These are phyloP conservation scores for Pseudogymnoascus sp. DNA, from an alignment of 2,329 filamentous ascomycete genomes.

Conservation along the genomic window DNA sequence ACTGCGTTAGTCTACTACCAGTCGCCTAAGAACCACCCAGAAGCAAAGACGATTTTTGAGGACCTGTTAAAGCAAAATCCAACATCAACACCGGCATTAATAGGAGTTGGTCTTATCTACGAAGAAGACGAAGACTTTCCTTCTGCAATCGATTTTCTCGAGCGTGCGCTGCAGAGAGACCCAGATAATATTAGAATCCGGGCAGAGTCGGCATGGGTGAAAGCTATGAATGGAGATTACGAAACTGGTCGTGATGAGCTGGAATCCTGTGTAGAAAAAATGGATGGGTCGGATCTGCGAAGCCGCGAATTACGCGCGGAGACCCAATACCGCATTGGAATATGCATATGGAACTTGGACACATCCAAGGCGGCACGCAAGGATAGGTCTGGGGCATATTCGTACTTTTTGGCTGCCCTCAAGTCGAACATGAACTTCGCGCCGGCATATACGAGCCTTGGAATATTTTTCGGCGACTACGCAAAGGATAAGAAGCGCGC, in stretches of 20 bases:
- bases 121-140: constrained; percentile 88
- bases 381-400: constrained; percentile 73
- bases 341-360: constrained; percentile 80
- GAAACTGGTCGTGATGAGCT: constrained; percentile 59
- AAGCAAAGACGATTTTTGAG: constrained; percentile 82
- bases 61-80: constrained; percentile 68
- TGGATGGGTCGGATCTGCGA: constrained; percentile 53
- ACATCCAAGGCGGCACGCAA: constrained; percentile 66
- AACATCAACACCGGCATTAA: constrained; percentile 69
- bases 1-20: constrained; percentile 89
- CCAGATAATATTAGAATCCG: constrained; percentile 67
- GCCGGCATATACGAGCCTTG: constrained; percentile 83
- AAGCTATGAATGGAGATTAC: constrained; percentile 73
- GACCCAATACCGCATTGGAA: constrained; percentile 77
- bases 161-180: constrained; percentile 66
- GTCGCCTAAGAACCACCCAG: constrained; percentile 77
- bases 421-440: constrained; percentile 84
- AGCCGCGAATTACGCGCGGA: constrained; percentile 70
- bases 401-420: constrained; percentile 72
- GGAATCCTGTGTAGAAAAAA: constrained; percentile 56
- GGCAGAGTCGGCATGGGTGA: constrained; percentile 88
- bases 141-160: constrained; percentile 72
- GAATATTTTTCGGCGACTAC: constrained; percentile 87
- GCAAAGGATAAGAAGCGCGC: constrained; percentile 78
- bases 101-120: constrained; percentile 83